Conservation (phyloP, 2,329 filamentous ascomycete species). For the Fusarium verrucosum region DNA sequence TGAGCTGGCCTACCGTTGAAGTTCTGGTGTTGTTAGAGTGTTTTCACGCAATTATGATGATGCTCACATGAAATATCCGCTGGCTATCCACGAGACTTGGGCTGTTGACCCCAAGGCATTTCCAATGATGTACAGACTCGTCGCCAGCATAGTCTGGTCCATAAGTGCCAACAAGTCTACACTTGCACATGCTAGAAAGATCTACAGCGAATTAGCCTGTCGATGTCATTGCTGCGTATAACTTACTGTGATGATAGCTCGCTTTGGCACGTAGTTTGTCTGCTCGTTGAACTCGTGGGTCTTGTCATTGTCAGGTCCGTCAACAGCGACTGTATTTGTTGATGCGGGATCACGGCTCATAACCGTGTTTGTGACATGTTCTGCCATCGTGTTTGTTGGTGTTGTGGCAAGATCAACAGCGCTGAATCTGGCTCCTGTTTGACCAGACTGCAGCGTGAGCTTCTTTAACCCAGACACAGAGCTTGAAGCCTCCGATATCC, state of each 20-base stretch:
- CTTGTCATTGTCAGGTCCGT: slow-evolving; percentile 33
- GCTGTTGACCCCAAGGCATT: slow-evolving; percentile 58
- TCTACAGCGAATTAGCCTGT: slow-evolving; percentile 48
- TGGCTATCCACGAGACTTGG: slow-evolving; percentile 64
- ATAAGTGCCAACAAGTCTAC: slow-evolving; percentile 65
- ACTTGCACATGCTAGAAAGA: slow-evolving; percentile 65
- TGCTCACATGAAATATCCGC: slow-evolving; percentile 63
- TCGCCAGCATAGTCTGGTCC: slow-evolving; percentile 66
- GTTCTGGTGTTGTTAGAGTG: slow-evolving; percentile 44
- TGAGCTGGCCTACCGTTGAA: slow-evolving; percentile 57
- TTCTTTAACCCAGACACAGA: background rate
- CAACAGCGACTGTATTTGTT: slow-evolving; percentile 1
- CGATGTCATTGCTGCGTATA: accelerated
- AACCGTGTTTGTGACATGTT: background rate
- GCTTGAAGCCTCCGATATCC: background rate
- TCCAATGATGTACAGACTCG: slow-evolving; percentile 64
- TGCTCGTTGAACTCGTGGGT: slow-evolving; percentile 61
- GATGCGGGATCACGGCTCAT: slow-evolving; percentile 18
- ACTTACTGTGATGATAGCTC: slow-evolving; percentile 61
- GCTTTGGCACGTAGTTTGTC: slow-evolving; percentile 63
- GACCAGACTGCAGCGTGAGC: background rate
- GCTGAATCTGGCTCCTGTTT: background rate
- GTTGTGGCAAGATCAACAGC: background rate
- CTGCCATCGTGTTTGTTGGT: background rate
- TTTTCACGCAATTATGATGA: background rate